Conservation (phyloP, 805 yeast genomes). For the Suhomyces faveliae region DNA sequence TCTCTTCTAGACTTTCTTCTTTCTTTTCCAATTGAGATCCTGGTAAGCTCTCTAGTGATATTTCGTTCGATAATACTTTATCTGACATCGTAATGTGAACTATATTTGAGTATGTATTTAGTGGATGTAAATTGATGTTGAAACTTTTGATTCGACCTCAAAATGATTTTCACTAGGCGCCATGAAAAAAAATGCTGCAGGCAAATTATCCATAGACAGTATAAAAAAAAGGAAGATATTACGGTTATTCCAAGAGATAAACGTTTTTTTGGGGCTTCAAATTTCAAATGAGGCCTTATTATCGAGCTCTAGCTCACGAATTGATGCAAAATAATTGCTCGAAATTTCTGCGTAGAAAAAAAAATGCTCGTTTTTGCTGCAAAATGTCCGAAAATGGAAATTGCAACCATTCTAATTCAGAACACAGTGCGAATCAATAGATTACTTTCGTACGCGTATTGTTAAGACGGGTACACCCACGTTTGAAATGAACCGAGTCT, state of each 20-base stretch:
- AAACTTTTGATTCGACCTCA: not conserved
- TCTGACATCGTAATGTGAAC: not conserved
- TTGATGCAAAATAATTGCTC: not conserved
- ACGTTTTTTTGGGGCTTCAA: not conserved
- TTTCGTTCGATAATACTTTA: not conserved
- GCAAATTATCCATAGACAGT: not conserved
- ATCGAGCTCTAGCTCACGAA: not conserved
- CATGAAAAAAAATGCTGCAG: not conserved
- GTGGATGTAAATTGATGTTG: not conserved
- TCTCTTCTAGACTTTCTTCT: not conserved
- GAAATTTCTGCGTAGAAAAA: not conserved
- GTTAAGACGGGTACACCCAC: not conserved
- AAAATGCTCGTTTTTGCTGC: constrained; percentile 1
- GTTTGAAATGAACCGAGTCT: not conserved
- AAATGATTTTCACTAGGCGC: not conserved
- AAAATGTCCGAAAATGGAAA: not conserved
- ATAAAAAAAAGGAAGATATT: not conserved
- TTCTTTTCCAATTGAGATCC: not conserved
- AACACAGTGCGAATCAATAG: not conserved
- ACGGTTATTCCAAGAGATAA: not conserved
- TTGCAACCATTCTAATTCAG: not conserved
- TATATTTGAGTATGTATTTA: not conserved
- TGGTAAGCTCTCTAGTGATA: not conserved
- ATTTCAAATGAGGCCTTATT: not conserved
- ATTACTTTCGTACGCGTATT: not conserved